phyloP scores from a whole-genome alignment of 192 early-diverging fungal species.

The Chytriomyces hyalinus region DNA sequence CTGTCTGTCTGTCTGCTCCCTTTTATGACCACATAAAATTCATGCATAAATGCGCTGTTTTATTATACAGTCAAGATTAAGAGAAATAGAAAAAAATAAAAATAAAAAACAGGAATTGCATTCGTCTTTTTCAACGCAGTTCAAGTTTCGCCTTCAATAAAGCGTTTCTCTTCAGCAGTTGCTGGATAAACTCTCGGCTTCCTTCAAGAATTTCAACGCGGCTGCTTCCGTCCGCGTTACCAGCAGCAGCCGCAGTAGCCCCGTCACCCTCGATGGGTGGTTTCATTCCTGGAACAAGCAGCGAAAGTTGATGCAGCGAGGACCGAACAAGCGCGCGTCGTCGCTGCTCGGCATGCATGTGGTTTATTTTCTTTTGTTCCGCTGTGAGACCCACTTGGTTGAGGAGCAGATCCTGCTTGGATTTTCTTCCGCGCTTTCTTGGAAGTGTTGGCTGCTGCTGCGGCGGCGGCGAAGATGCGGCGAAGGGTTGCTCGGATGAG shows the following conservation, averaged over 20 bases:
- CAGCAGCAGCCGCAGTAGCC: not conserved
- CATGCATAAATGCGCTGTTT: too few relatives aligned
- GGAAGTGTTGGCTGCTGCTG: not conserved
- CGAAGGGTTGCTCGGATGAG: too few relatives aligned
- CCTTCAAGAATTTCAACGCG: conserved; percentile 17
- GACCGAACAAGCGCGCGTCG: not conserved
- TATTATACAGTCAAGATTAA: too few relatives aligned
- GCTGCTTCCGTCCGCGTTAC: not conserved
- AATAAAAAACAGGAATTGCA: too few relatives aligned
- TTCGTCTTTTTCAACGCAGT: not conserved
- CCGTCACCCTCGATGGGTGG: conserved; percentile 19
- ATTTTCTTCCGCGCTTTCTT: not conserved
- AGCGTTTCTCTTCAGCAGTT: not conserved
- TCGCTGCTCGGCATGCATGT: conserved; percentile 14
- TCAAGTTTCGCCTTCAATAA: not conserved
- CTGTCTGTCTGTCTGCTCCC: too few relatives aligned
- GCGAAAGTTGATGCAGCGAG: not conserved
- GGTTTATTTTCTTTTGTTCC: not conserved
- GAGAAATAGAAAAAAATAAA: too few relatives aligned
- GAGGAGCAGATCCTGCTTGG: not conserved
- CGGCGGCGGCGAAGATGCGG: not conserved
- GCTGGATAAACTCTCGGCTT: not conserved
- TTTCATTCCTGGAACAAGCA: conserved; percentile 5
- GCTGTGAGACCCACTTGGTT: not conserved
- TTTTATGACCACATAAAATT: too few relatives aligned